phyloP scores from a whole-genome alignment of 306 rosid genomes.

The Fagus sylvatica region DNA sequence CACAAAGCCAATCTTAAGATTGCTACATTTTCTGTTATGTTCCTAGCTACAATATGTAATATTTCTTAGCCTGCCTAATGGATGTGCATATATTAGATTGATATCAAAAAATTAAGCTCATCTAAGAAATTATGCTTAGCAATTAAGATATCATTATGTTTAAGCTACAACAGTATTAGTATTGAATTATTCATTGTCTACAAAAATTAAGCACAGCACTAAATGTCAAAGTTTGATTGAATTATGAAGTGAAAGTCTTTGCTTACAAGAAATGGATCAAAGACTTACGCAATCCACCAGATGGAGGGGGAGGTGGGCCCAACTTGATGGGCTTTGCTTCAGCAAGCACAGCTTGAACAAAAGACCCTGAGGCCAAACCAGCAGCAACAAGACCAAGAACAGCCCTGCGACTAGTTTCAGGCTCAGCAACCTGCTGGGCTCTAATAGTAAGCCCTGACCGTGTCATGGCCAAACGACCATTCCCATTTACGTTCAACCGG shows the following conservation, averaged over 20 bases:
- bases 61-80: too few species aligned
- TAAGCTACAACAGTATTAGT: too few species aligned
- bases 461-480: slow-evolving; percentile 32
- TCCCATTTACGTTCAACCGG: slow-evolving; percentile 42
- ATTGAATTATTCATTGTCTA: too few species aligned
- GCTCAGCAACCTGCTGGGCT: slow-evolving; percentile 62
- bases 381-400: slow-evolving; percentile 78
- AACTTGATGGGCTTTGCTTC: slow-evolving; percentile 82
- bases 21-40: not conserved
- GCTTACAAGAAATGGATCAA: not conserved
- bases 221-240: too few species aligned
- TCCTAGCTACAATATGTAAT: not conserved
- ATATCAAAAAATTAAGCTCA: too few species aligned
- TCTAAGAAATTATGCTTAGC: too few species aligned
- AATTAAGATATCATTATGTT: too few species aligned
- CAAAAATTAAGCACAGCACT: too few species aligned
- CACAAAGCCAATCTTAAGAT: not conserved
- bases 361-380: slow-evolving; percentile 78
- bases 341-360: slow-evolving; percentile 86
- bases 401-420: slow-evolving; percentile 71
- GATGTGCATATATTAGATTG: too few species aligned
- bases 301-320: slow-evolving; percentile 84
- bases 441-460: slow-evolving; percentile 48
- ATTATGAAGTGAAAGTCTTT: too few species aligned
- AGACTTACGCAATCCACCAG: slow-evolving; percentile 94